Conservation (phyloP, 352 stramenopile species). For the Phytophthora uliginosa region DNA sequence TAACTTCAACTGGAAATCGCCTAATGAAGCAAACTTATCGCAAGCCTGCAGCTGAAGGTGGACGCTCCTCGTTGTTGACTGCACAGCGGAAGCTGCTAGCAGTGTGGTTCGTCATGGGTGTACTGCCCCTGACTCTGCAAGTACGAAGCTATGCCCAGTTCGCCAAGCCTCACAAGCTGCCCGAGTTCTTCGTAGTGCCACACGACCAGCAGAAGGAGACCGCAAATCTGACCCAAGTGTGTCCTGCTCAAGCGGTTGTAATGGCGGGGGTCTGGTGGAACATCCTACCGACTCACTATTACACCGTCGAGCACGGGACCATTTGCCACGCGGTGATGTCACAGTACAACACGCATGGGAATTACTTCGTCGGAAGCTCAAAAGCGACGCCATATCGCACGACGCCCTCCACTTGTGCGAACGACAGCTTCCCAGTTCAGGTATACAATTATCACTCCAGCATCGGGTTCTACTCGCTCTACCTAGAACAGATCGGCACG, state of each 20-base stretch:
- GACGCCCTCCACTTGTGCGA: neutral
- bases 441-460: constrained; percentile 31
- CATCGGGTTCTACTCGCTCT: constrained; percentile 24
- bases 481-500: constrained; percentile 7
- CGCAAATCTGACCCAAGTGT: neutral
- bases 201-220: neutral
- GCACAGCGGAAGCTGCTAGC: constrained; percentile 5
- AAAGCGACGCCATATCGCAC: neutral
- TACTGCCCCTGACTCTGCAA: constrained; percentile 15
- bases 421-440: constrained; percentile 7
- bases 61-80: neutral
- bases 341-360: constrained; percentile 20
- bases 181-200: neutral
- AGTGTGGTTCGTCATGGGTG: constrained; percentile 5
- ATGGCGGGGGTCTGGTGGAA: constrained; percentile 13
- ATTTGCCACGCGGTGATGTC: constrained; percentile 15
- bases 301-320: neutral
- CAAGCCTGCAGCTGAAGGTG: neutral
- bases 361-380: constrained; percentile 5
- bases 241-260: neutral
- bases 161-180: constrained; percentile 17
- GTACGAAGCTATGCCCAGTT: constrained; percentile 20
- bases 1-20: neutral
- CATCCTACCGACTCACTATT: constrained; percentile 10
- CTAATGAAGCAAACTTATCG: neutral